Evolutionary conservation across 2,329 filamentous ascomycete genomes (phyloP).

Genomic region (Chalaropsis ovoidea): DNA sequence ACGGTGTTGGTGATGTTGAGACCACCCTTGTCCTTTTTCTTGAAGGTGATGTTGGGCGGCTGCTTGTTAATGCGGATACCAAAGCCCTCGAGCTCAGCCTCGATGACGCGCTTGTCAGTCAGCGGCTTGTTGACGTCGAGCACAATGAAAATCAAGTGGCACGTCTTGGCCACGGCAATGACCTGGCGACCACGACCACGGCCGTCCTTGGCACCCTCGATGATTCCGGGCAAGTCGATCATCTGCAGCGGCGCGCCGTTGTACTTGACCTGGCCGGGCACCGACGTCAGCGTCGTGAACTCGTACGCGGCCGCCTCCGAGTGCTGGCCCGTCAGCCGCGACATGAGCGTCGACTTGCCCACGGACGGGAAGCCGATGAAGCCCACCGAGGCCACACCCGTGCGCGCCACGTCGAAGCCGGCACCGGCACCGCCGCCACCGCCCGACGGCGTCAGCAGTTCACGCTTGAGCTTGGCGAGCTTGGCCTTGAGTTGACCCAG

Average conservation of each 20-base stretch:
- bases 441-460: slow-evolving; percentile 76
- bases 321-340: slow-evolving; percentile 83
- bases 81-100: slow-evolving; percentile 90
- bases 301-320: slow-evolving; percentile 96
- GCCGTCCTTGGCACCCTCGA: slow-evolving; percentile 95
- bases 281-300: slow-evolving; percentile 95
- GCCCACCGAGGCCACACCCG: slow-evolving; percentile 90
- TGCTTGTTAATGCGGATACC: slow-evolving; percentile 96
- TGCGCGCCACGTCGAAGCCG: slow-evolving; percentile 95
- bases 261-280: slow-evolving; percentile 90
- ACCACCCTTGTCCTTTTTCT: slow-evolving; percentile 98
- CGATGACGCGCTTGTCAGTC: slow-evolving; percentile 92
- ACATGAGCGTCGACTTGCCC: slow-evolving; percentile 97
- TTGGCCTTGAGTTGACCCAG: slow-evolving; percentile 96
- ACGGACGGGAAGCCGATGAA: slow-evolving; percentile 98
- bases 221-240: slow-evolving; percentile 96
- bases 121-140: slow-evolving; percentile 97
- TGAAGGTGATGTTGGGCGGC: slow-evolving; percentile 97
- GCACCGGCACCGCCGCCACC: slow-evolving; percentile 76
- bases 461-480: slow-evolving; percentile 92
- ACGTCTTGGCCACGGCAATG: slow-evolving; percentile 97
- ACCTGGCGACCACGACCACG: slow-evolving; percentile 96
- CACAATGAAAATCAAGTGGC: slow-evolving; percentile 96
- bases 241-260: slow-evolving; percentile 98
- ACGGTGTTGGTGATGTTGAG: slow-evolving; percentile 93